Conservation (phyloP, 805 yeast genomes). For the Zygosaccharomyces bisporus region DNA sequence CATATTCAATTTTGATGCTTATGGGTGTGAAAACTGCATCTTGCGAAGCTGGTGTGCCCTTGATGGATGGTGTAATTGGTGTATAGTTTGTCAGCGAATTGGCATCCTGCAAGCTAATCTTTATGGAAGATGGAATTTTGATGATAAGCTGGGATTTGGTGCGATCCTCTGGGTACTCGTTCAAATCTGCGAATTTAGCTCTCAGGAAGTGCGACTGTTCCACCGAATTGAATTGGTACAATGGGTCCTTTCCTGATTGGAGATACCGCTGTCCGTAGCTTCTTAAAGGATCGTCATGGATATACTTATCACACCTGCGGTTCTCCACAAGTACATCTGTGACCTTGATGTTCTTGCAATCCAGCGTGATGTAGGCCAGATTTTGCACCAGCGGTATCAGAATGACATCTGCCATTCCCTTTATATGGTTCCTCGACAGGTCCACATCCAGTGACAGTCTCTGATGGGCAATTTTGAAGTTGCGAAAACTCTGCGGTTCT, state of each 20-base stretch:
- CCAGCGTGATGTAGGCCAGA: conserved; percentile 61
- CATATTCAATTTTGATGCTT: conserved; percentile 63
- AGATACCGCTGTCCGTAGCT: conserved; percentile 18
- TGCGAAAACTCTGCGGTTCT: conserved; percentile 18
- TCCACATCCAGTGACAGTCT: conserved; percentile 77
- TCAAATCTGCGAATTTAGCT: conserved; percentile 31
- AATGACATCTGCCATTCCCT: conserved; percentile 80
- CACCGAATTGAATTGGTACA: conserved; percentile 27
- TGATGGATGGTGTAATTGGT: conserved; percentile 41
- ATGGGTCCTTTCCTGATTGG: conserved; percentile 15
- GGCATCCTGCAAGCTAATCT: conserved; percentile 55
- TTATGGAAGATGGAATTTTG: conserved; percentile 40
- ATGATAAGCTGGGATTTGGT: conserved; percentile 32
- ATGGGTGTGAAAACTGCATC: conserved; percentile 69
- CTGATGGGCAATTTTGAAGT: conserved; percentile 77
- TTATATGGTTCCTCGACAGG: conserved; percentile 51
- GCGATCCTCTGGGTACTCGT: conserved; percentile 29
- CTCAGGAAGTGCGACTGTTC: conserved; percentile 36
- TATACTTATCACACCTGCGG: conserved; percentile 39
- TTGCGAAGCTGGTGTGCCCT: conserved; percentile 37
- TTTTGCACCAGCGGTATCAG: conserved; percentile 63
- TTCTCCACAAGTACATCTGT: conserved; percentile 63
- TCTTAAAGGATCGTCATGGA: conserved; percentile 33
- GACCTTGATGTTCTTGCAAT: conserved; percentile 72
- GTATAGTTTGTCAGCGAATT: conserved; percentile 38